A percentile compares a stretch with the other conserved stretches of the same genome.
Conservation (phyloP, 2,329 filamentous ascomycete genomes). For the Fusarium anguioides region DNA sequence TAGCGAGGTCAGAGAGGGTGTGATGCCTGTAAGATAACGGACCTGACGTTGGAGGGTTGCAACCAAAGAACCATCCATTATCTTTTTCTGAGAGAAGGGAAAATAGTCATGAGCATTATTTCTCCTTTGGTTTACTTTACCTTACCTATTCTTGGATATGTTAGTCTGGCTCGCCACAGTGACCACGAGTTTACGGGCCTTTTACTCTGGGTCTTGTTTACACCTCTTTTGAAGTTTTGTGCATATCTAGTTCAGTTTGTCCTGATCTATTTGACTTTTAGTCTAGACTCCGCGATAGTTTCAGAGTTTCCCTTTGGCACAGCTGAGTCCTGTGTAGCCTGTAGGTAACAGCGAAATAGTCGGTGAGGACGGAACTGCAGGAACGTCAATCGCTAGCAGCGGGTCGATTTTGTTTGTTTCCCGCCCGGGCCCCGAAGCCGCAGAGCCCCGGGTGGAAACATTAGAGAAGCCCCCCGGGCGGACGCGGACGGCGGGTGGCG, state of each 20-base stretch:
- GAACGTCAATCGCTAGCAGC: constrained; percentile 41
- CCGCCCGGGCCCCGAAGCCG: constrained; percentile 33
- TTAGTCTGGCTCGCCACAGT: constrained; percentile 24
- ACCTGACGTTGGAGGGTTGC: constrained; percentile 28
- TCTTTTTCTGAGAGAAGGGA: neutral
- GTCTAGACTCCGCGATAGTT: constrained; percentile 19
- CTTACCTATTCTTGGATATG: constrained; percentile 5
- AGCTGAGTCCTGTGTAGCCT: neutral
- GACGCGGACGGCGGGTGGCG: constrained; percentile 32
- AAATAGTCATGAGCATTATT: constrained; percentile 8
- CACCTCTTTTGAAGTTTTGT: constrained; percentile 25
- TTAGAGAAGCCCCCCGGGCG: constrained; percentile 12
- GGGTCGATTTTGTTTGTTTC: constrained; percentile 12
- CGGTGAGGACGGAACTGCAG: constrained; percentile 45
- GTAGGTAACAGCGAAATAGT: constrained; percentile 24
- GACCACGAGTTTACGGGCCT: constrained; percentile 16
- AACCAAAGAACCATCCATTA: constrained; percentile 2
- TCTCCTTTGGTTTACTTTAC: neutral
- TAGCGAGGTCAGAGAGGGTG: constrained; percentile 27
- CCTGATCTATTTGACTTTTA: constrained; percentile 3
- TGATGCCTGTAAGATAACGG: constrained; percentile 34
- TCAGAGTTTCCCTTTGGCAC: constrained; percentile 25
- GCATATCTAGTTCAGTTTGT: constrained; percentile 24
- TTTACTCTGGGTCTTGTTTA: constrained; percentile 2
- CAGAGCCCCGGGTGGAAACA: constrained; percentile 38